These are phyloP conservation scores for Andrographis paniculata DNA, from an alignment of 305 asterid genomes.

Conservation along the genomic window DNA sequence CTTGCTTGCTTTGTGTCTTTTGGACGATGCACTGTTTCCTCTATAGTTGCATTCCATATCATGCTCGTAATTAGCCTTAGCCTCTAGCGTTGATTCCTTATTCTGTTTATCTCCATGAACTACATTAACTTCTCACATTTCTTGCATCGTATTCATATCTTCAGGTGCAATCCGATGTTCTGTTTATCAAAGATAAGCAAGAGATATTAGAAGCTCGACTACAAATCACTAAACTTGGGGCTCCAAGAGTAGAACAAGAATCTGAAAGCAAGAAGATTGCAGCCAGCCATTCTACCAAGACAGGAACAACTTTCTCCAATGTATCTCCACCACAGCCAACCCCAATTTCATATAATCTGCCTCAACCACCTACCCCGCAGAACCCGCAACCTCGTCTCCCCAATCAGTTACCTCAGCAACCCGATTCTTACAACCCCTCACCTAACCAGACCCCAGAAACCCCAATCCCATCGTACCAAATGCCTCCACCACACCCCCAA, in stretches of 20 bases:
- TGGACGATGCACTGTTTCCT: no score
- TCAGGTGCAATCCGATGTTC: constrained; percentile 75
- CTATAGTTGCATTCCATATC: no score
- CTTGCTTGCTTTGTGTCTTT: no score
- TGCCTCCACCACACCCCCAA: constrained; percentile 18
- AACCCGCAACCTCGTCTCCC: constrained; percentile 6
- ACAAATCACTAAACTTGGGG: constrained; percentile 54
- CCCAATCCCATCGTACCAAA: constrained; percentile 13
- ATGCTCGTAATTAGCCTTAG: no score
- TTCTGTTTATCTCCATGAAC: not conserved
- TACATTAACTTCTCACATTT: constrained; percentile 5
- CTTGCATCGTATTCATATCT: no score
- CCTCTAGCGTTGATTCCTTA: not conserved
- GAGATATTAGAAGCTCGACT: constrained; percentile 66
- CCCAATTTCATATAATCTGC: no score
- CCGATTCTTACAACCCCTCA: not conserved
- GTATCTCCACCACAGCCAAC: no score
- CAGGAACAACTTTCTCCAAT: no score
- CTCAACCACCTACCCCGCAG: not conserved
- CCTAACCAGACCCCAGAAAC: not conserved
- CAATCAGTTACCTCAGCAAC: constrained; percentile 10
- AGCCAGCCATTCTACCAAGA: constrained; percentile 33
- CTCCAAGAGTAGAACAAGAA: constrained; percentile 39
- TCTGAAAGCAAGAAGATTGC: constrained; percentile 34
- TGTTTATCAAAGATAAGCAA: constrained; percentile 65